Percentiles rank a stretch among this genome's conserved stretches.
phyloP scores from a whole-genome alignment of 257 asterid species.

The Nicotiana tabacum region DNA sequence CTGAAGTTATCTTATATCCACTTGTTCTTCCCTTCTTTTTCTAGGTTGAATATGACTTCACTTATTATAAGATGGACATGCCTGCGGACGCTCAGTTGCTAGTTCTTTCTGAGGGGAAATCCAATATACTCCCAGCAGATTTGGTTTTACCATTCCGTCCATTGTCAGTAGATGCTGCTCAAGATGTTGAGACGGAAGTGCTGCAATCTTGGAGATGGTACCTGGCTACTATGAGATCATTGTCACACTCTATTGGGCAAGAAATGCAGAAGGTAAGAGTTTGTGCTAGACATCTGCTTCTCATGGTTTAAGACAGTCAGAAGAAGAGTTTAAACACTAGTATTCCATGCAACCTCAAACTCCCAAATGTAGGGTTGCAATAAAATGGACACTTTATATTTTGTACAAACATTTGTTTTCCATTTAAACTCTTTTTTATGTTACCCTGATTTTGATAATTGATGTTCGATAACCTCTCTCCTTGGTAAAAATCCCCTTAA shows the following conservation, averaged over 20 bases:
- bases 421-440: not conserved
- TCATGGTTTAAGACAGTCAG: not conserved
- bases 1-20: not conserved
- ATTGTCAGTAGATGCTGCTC: constrained; percentile 34
- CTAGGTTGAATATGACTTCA: constrained; percentile 86
- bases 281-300: not conserved
- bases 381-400: not conserved
- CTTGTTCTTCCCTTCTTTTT: not conserved
- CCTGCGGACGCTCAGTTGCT: constrained; percentile 64
- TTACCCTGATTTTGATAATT: not conserved
- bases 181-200: constrained; percentile 34
- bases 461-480: not conserved
- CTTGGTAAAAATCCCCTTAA: not conserved
- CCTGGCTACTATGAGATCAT: constrained; percentile 68
- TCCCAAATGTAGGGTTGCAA: not conserved
- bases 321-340: not conserved
- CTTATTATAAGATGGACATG: constrained; percentile 89
- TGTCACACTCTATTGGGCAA: constrained; percentile 65
- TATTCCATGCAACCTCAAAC: not conserved
- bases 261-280: constrained; percentile 64
- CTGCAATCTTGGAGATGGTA: constrained; percentile 87
- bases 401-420: not conserved
- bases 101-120: constrained; percentile 82
- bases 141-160: constrained; percentile 73
- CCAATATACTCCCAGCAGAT: constrained; percentile 84